Base-by-base conservation (phyloP, 805 yeast genomes). In the Tetrapisispora phaffii region DNA sequence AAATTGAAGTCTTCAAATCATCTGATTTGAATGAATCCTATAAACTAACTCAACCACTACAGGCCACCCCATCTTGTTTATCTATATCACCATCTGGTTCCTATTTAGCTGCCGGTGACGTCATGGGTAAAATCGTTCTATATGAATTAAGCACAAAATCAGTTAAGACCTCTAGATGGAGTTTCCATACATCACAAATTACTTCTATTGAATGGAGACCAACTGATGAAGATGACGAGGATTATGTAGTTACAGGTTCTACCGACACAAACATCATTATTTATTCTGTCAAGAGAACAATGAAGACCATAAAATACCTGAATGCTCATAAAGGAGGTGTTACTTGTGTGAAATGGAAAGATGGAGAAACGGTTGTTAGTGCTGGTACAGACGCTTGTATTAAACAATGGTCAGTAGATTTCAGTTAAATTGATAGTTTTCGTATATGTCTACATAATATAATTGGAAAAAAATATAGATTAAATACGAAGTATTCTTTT, bases 271-370 rank as follows among this genome's bases (percentile, higher is more conserved):
- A 82, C 49, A 68, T 93, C 39, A 80, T 79, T 51, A 69, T 93
- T 15, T 93, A 88, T 64, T 82, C 89, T 17, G 89, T 86, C 35
- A 75, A 73, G 31, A 78, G 74, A 52, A 95, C 97, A 7, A 76
- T 80, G 47, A 84, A 80, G 67, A 87, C 80, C 51, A 68, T 85
- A 55, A 86, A 87, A 66, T 63, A 67, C 34, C 67, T 82, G 50
- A 83, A 83, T 56, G 86, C 96, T 1, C 98, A 93, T 59, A 88
- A 85, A 60, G 90, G 79, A 48, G 97, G 97, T 46, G 87, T 86
- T 39, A 75, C 76, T 34, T 77, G 76, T 29, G 85, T 86, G 16
- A 70, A 68, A 39, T 93, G 97, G 97, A 72, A 71, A 26, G 70
- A 63, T 34, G 38, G 42, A 1, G 68, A 67, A 4, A 66, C 69